phyloP scores from a whole-genome alignment of 31 red algal genomes.

The Odonthalia washingtoniensis region DNA sequence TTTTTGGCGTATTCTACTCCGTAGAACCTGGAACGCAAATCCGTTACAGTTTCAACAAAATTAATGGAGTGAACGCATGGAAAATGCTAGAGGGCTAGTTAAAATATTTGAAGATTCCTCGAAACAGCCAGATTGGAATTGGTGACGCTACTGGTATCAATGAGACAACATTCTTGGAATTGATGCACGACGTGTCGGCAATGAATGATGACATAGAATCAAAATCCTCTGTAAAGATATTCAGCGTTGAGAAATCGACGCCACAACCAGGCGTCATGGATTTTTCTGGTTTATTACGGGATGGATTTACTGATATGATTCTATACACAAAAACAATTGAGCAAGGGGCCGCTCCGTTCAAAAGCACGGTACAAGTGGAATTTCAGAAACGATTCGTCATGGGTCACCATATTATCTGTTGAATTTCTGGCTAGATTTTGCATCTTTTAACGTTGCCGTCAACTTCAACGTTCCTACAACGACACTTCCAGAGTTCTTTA shows the following conservation, averaged over 20 bases:
- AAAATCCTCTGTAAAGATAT: slow-evolving; percentile 33
- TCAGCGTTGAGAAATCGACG: slow-evolving; percentile 6
- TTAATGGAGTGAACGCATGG: slow-evolving; percentile 42
- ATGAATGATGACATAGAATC: background rate
- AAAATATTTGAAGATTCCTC: slow-evolving; percentile 39
- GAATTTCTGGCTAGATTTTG: slow-evolving; percentile 62
- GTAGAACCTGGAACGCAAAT: slow-evolving; percentile 47
- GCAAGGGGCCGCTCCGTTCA: slow-evolving; percentile 5
- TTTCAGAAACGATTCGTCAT: slow-evolving; percentile 29
- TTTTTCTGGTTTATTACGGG: slow-evolving; percentile 16
- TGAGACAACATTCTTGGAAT: slow-evolving; percentile 29
- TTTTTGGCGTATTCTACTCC: slow-evolving; percentile 72
- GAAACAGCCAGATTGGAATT: background rate
- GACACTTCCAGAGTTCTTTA: slow-evolving; percentile 60
- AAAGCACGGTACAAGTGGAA: slow-evolving; percentile 26
- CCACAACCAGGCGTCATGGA: slow-evolving; percentile 12
- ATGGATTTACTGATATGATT: slow-evolving; percentile 38
- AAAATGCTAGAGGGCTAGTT: slow-evolving; percentile 30
- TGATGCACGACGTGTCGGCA: slow-evolving; percentile 7
- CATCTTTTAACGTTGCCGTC: slow-evolving; percentile 43
- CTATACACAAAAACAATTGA: slow-evolving; percentile 43
- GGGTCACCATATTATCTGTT: slow-evolving; percentile 35
- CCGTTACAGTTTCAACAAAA: slow-evolving; percentile 51
- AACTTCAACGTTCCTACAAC: slow-evolving; percentile 61
- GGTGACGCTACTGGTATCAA: slow-evolving; percentile 1